Conservation (phyloP, 257 asterid species). For the Solanum etuberosum region DNA sequence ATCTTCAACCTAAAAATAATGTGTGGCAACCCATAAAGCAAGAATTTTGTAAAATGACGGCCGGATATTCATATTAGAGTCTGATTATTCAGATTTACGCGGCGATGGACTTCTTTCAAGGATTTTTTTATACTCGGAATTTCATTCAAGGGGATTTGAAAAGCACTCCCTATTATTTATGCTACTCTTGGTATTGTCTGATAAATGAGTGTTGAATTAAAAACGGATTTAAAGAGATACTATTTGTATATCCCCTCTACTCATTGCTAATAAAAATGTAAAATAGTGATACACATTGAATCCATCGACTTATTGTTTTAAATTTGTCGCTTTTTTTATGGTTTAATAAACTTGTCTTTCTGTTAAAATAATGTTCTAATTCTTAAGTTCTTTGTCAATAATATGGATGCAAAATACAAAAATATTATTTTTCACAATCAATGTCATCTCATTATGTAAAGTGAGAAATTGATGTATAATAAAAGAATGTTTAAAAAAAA, state of each 20-base stretch:
- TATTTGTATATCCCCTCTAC: not conserved
- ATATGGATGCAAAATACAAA: not conserved
- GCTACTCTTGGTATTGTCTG: not conserved
- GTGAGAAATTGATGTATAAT: not conserved
- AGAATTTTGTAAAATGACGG: not conserved
- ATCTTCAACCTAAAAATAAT: not conserved
- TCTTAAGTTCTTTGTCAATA: not conserved
- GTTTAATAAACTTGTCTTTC: not conserved
- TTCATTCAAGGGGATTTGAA: no score
- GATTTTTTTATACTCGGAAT: no score
- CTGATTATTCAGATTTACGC: no score
- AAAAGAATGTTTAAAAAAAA: not conserved
- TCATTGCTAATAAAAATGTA: not conserved
- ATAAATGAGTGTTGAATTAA: not conserved
- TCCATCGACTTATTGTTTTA: not conserved
- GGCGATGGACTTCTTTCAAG: no score
- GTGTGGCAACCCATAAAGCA: not conserved
- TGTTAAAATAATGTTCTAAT: not conserved
- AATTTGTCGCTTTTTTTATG: not conserved
- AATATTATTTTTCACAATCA: not conserved
- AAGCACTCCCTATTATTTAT: not conserved
- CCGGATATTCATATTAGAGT: rapidly evolving
- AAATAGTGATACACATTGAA: not conserved
- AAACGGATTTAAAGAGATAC: not conserved
- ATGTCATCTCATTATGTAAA: not conserved